These are phyloP conservation scores for Echinochloa phyllopogon DNA, from an alignment of 176 grass and related monocot genomes.

Conservation along the genomic window DNA sequence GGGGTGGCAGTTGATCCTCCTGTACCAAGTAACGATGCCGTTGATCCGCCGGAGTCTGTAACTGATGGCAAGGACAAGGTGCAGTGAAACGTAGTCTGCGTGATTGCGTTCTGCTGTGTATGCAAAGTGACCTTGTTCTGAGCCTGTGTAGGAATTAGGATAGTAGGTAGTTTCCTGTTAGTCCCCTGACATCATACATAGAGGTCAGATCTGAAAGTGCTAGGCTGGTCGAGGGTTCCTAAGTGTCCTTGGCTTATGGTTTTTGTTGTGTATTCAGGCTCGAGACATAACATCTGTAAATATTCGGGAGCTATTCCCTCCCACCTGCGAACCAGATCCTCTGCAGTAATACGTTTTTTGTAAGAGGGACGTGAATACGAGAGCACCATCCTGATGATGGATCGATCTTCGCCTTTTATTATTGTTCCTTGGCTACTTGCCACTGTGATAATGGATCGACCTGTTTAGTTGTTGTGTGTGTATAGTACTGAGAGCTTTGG, in stretches of 20 bases:
- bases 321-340: too few relatives aligned
- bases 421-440: too few relatives aligned
- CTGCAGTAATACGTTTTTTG: too few relatives aligned
- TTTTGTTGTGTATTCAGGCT: neutral
- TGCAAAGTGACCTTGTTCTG: neutral
- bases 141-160: neutral
- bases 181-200: neutral
- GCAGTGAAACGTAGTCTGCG: neutral
- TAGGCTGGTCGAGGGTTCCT: slow-evolving; percentile 6
- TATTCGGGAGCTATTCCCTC: neutral
- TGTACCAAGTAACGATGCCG: slow-evolving; percentile 1
- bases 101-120: neutral
- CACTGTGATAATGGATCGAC: too few relatives aligned
- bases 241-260: neutral
- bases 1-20: neutral
- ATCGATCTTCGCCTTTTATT: too few relatives aligned
- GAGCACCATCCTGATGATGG: too few relatives aligned
- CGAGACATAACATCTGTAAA: neutral
- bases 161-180: neutral
- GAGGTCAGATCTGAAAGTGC: neutral
- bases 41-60: neutral
- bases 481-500: too few relatives aligned
- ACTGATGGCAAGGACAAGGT: slow-evolving; percentile 13
- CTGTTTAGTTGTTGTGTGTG: too few relatives aligned
- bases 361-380: too few relatives aligned